Evolutionary conservation across 2,329 filamentous ascomycete genomes (phyloP).

Genomic region (Diaporthe citriasiana): DNA sequence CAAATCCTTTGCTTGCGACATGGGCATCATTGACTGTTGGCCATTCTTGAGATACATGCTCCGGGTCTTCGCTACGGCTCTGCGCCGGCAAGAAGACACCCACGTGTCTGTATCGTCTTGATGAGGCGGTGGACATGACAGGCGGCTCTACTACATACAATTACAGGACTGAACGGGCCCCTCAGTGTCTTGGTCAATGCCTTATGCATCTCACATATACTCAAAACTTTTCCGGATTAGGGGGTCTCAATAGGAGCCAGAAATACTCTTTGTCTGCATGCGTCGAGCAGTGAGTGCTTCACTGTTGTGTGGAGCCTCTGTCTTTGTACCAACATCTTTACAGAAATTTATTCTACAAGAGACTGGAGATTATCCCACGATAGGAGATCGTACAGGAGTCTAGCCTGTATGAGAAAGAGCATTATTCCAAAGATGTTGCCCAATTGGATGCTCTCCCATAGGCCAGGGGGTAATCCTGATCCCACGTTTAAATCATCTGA

Average conservation of each 20-base stretch:
- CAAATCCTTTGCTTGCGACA: slow-evolving; percentile 11
- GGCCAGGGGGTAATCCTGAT: too few relatives aligned
- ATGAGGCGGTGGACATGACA: background rate
- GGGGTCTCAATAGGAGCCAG: background rate
- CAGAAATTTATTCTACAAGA: too few relatives aligned
- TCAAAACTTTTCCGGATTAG: background rate
- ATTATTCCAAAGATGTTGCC: too few relatives aligned
- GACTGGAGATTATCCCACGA: too few relatives aligned
- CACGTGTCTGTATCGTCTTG: background rate
- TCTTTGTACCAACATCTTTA: background rate
- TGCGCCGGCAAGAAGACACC: slow-evolving; percentile 14
- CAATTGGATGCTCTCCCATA: too few relatives aligned
- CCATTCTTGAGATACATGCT: background rate
- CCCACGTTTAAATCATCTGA: background rate
- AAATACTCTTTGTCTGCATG: background rate
- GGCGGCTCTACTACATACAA: background rate
- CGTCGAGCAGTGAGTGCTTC: background rate
- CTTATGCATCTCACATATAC: background rate
- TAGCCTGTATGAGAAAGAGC: too few relatives aligned
- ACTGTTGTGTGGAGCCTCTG: background rate
- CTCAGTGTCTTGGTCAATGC: background rate
- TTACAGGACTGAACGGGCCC: background rate
- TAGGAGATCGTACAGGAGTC: too few relatives aligned
- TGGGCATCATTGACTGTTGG: background rate
- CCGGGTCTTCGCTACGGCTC: background rate